These are phyloP conservation scores for Tremellales sp. DNA, from an alignment of 1,284 basidiomycete species.

Conservation along the genomic window DNA sequence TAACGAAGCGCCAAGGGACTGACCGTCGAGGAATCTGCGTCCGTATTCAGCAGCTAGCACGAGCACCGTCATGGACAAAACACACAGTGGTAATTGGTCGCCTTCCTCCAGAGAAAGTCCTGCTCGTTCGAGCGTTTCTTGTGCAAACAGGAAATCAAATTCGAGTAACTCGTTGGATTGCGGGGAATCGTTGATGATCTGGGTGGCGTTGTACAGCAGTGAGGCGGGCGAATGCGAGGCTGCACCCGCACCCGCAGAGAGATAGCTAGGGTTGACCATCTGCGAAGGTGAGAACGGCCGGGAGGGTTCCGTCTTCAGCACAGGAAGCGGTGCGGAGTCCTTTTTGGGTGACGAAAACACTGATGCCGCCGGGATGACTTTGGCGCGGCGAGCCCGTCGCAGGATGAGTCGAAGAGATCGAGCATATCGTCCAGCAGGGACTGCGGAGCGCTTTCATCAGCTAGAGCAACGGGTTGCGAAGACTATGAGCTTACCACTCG, in stretches of 20 bases:
- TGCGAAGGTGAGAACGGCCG: conserved; percentile 17
- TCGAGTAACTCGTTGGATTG: conserved; percentile 41
- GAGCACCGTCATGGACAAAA: background rate
- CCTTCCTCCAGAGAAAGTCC: conserved; percentile 43
- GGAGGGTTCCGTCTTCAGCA: conserved; percentile 15
- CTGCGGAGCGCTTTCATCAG: conserved; percentile 48
- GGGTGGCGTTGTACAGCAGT: conserved; percentile 23
- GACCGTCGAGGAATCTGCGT: conserved; percentile 45
- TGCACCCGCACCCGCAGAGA: conserved; percentile 10
- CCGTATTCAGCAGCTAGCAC: background rate
- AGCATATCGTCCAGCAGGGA: conserved; percentile 84
- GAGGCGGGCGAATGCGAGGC: conserved; percentile 5
- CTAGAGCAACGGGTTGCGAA: background rate
- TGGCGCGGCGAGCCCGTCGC: conserved; percentile 69
- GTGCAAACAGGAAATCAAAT: conserved; percentile 47
- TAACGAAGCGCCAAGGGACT: conserved; percentile 36
- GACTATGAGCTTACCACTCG: conserved; percentile 58
- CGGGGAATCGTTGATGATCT: conserved; percentile 45
- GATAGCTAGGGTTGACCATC: conserved; percentile 14
- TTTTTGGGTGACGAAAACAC: conserved; percentile 37
- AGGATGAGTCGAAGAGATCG: conserved; percentile 81
- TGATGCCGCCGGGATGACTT: conserved; percentile 51
- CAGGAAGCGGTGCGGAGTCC: conserved; percentile 14
- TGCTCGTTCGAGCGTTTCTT: conserved; percentile 44
- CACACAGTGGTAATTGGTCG: conserved; percentile 44